Base-by-base conservation (phyloP, 441 rosid species). In the Adansonia madagascariensis region DNA sequence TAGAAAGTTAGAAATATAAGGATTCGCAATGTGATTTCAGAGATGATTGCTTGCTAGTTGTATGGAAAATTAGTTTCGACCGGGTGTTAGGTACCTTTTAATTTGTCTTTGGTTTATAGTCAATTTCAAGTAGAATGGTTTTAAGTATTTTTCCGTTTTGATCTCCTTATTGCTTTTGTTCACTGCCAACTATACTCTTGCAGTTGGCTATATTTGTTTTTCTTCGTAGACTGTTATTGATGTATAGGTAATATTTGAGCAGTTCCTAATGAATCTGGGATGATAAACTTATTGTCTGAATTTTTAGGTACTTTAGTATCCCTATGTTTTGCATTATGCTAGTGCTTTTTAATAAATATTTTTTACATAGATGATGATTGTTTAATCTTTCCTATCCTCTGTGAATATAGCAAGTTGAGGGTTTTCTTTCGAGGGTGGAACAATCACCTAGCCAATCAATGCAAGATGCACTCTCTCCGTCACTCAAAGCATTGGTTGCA, bases 361-460 rank as follows among this genome's bases (percentile, higher is more conserved):
- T 70, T 27, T 43, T 43, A 53, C 50, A 39, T 11, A 15, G 46
- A 65, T 44, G 46, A 49, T 60, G 27, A 35, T 31, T 8, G 47
- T 57, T 50, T 63, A 8, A 12, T 61, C 52, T 11, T 79, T 63
- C 14, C 62, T 15, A 59, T 73, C 6, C 15, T 62, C 53, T 61
- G 70, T 71, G 76, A 80, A 20, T 88, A 81, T 85, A 97, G 99
- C 89, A 88, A 88, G 86, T 90, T 71, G 97, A 93, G 79, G 60
- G 47, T 71, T 86, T 77, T 86, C 85, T 97, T 18, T 69, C 88
- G 44, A 92, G 80, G 72, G 99, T 97, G 68, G 97, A 93, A 79
- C 99, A 97, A 81, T 93, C 97, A 12, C 99, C 99, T 39, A 65
- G 88, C 44, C 74, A 82, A 46, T 78, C 96, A 43, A 90, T 95